A percentile compares a stretch with the other conserved stretches of the same genome.
Evolutionary conservation across 1,139 yeast genomes (phyloP).

Genomic region (Meyerozyma sp.): DNA sequence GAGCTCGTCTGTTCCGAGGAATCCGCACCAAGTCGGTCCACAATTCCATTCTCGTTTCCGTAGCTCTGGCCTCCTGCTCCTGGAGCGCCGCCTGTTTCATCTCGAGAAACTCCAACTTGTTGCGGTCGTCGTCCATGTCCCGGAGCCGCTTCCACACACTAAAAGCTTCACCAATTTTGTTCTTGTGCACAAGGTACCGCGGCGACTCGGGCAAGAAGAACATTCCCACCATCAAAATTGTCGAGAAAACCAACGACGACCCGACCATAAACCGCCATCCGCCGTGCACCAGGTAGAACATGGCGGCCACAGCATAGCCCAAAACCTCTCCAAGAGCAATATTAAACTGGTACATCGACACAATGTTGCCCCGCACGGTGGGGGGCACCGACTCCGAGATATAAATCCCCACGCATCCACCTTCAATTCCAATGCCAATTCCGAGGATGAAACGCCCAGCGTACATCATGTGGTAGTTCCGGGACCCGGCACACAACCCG

Average conservation of each 20-base stretch:
- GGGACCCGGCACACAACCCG: slow-evolving; percentile 47
- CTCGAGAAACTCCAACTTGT: slow-evolving; percentile 49
- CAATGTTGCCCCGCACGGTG: slow-evolving; percentile 50
- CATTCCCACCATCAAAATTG: slow-evolving; percentile 42
- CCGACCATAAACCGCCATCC: slow-evolving; percentile 62
- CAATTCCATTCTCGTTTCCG: slow-evolving; percentile 22
- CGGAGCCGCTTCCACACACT: slow-evolving; percentile 52
- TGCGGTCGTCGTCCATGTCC: slow-evolving; percentile 31
- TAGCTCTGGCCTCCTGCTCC: slow-evolving; percentile 20
- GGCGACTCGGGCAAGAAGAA: slow-evolving; percentile 48
- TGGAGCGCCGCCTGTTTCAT: slow-evolving; percentile 28
- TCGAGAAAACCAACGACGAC: slow-evolving; percentile 53
- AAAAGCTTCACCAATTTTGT: slow-evolving; percentile 46
- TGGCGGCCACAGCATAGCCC: slow-evolving; percentile 54
- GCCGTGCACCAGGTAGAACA: slow-evolving; percentile 45
- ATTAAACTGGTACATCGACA: slow-evolving; percentile 52
- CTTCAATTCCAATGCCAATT: slow-evolving; percentile 55
- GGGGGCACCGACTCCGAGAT: slow-evolving; percentile 59
- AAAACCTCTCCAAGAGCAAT: slow-evolving; percentile 56
- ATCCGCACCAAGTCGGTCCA: slow-evolving; percentile 46
- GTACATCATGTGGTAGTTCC: slow-evolving; percentile 36
- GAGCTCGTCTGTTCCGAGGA: slow-evolving; percentile 55
- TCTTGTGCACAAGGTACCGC: slow-evolving; percentile 47
- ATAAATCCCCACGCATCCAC: slow-evolving; percentile 56
- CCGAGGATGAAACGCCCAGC: slow-evolving; percentile 56